Evolutionary conservation across 306 rosid species (phyloP), one percentile per base, ranked within the genome.

Genomic region (Pachyrhizus erosus): DNA sequence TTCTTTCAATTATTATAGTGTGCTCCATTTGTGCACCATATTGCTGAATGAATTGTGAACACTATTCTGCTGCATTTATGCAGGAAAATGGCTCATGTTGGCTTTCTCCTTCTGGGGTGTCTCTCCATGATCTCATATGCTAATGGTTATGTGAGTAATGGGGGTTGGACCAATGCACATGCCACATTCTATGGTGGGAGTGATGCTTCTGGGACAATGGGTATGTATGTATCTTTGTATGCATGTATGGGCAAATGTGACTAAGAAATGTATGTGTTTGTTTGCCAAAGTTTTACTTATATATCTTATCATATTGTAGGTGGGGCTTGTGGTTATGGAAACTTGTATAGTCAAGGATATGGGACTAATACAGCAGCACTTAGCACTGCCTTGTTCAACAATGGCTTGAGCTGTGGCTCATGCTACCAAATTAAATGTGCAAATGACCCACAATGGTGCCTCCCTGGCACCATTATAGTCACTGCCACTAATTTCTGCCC

Each of bases 121-220:
- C 1, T 89, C 68, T 72, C 88, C 57, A 37, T 84, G 48, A 40
- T 88, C 48, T 84, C 89, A 18, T 82, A 76, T 57, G 92, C 83
- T 40, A 42, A 75, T 57, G 92, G 91, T 11, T 84, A 88, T 81
- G 82, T 83, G 5, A 83, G 9, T 17, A 61, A 84, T 79, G 77
- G 86, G 7, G 94, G 95, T 42, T 92, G 97, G 97, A 85, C 71
- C 24, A 88, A 86, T 83, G 97, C 93, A 76, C 97, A 91, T 79
- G 97, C 97, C 70, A 93, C 97, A 69, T 93, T 93, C 89, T 93
- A 93, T 68, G 97, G 97, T 3, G 97, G 95, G 3, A 87, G 91
- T 74, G 97, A 93, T 87, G 95, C 97, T 83, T 89, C 97, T 34
- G 97, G 97, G 15, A 93, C 97, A 70, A 91, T 93, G 95, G 97